Evolutionary conservation across 148 eudicot species (phyloP).

Genomic region (Limonium bicolor): DNA sequence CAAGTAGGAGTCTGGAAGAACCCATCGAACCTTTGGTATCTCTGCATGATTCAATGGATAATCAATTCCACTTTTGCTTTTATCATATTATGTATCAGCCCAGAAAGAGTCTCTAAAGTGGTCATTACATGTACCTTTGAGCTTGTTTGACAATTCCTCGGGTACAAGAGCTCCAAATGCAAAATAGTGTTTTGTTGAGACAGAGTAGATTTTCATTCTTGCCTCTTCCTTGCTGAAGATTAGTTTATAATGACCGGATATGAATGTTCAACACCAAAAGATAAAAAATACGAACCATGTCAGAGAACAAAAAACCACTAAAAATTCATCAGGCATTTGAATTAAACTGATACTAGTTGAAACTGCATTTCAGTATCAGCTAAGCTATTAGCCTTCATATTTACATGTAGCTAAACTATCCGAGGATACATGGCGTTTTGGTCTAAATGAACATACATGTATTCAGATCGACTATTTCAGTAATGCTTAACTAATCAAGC

Average conservation of each 20-base stretch:
- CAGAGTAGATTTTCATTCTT: slow-evolving; percentile 61
- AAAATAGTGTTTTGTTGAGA: slow-evolving; percentile 53
- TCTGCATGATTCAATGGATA: slow-evolving; percentile 22
- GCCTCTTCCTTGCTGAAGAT: slow-evolving; percentile 51
- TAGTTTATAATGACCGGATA: not conserved
- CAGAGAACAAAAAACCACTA: slow-evolving; percentile 2
- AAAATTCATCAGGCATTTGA: too few relatives aligned
- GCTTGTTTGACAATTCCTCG: slow-evolving; percentile 27
- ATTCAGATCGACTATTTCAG: too few relatives aligned
- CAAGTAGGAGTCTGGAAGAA: slow-evolving; percentile 59
- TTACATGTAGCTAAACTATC: too few relatives aligned
- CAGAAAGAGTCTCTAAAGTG: too few relatives aligned
- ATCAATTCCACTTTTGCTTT: too few relatives aligned
- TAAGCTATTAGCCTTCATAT: too few relatives aligned
- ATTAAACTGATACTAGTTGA: too few relatives aligned
- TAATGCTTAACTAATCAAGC: too few relatives aligned
- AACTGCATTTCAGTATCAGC: too few relatives aligned
- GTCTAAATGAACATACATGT: too few relatives aligned
- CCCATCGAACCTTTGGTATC: slow-evolving; percentile 47
- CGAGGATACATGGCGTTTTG: too few relatives aligned
- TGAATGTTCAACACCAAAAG: not conserved
- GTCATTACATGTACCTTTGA: slow-evolving; percentile 32
- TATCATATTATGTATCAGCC: too few relatives aligned
- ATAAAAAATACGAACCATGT: not conserved
- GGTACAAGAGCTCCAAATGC: slow-evolving; percentile 48